A percentile compares a stretch with the other conserved stretches of the same genome.
Conservation (phyloP, 495 filamentous ascomycete genomes). For the Lepraria neglecta region DNA sequence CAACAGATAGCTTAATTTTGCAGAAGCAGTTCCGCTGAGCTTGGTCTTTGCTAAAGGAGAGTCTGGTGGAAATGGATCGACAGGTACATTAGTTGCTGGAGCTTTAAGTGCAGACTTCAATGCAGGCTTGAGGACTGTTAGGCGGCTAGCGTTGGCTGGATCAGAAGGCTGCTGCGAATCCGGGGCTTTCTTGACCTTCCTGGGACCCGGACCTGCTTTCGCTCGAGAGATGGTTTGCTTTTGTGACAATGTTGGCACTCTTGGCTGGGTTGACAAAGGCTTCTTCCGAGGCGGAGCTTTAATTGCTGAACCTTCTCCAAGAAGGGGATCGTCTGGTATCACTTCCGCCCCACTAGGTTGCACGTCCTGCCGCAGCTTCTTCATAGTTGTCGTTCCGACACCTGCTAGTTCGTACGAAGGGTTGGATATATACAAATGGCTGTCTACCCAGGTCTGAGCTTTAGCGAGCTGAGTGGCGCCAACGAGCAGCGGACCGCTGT, state of each 20-base stretch:
- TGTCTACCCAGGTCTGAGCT: slow-evolving; percentile 55
- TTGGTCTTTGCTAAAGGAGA: slow-evolving; percentile 55
- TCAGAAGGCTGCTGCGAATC: not conserved
- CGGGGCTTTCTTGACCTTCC: not conserved
- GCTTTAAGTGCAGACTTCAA: slow-evolving; percentile 28
- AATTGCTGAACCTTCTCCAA: not conserved
- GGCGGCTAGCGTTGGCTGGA: not conserved
- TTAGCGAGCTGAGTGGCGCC: slow-evolving; percentile 52
- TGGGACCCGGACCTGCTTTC: slow-evolving; percentile 19
- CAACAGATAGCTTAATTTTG: slow-evolving; percentile 81
- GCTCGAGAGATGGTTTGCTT: slow-evolving; percentile 24
- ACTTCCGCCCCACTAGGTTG: not conserved
- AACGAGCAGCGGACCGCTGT: slow-evolving; percentile 38
- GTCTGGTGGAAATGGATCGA: slow-evolving; percentile 33
- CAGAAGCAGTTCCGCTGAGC: slow-evolving; percentile 73
- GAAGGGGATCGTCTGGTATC: not conserved
- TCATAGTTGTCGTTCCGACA: slow-evolving; percentile 20
- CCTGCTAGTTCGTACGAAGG: slow-evolving; percentile 45
- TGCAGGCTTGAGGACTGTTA: not conserved
- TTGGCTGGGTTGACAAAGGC: not conserved
- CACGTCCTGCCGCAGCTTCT: slow-evolving; percentile 24
- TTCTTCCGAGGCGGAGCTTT: slow-evolving; percentile 8
- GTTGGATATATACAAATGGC: slow-evolving; percentile 42
- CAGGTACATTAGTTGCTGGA: not conserved
- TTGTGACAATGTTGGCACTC: slow-evolving; percentile 24